Percentiles rank a stretch among this genome's conserved stretches.
Conservation (phyloP, 2,329 filamentous ascomycete genomes). For the Nemania sp. region DNA sequence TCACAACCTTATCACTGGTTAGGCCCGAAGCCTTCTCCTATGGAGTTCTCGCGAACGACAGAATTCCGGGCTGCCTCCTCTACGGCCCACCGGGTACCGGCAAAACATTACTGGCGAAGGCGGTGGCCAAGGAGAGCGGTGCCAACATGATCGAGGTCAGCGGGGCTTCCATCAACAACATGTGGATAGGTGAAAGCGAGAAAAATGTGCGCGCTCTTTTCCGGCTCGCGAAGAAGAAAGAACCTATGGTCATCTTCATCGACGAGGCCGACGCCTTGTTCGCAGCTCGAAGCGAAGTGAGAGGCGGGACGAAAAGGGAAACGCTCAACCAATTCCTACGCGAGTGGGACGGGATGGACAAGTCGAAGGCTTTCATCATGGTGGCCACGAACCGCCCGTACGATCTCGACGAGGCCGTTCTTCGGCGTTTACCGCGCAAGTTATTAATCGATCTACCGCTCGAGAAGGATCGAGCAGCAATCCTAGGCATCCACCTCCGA, state of each 20-base stretch:
- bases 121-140: conserved; percentile 68
- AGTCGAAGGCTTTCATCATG: conserved; percentile 92
- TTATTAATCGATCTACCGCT: conserved; percentile 74
- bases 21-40: conserved; percentile 96
- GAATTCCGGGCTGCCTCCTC: conserved; percentile 84
- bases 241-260: conserved; percentile 92
- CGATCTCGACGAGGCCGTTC: conserved; percentile 86
- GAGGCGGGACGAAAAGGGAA: conserved; percentile 76
- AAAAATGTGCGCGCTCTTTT: conserved; percentile 96
- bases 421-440: conserved; percentile 73
- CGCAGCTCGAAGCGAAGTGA: conserved; percentile 70
- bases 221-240: conserved; percentile 84
- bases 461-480: conserved; percentile 66
- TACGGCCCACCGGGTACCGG: conserved; percentile 86
- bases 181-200: conserved; percentile 94
- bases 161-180: conserved; percentile 90
- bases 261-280: conserved; percentile 96
- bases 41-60: conserved; percentile 86
- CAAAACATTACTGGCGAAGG: conserved; percentile 71
- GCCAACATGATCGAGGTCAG: conserved; percentile 83
- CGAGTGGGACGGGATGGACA: conserved; percentile 91
- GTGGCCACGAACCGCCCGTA: conserved; percentile 95
- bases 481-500: conserved; percentile 71
- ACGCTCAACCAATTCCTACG: conserved; percentile 96
- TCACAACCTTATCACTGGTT: conserved; percentile 84